A percentile compares a stretch with the other conserved stretches of the same genome.
These are phyloP conservation scores for Pythium brachiatum DNA, from an alignment of 352 stramenopile genomes.

Conservation along the genomic window DNA sequence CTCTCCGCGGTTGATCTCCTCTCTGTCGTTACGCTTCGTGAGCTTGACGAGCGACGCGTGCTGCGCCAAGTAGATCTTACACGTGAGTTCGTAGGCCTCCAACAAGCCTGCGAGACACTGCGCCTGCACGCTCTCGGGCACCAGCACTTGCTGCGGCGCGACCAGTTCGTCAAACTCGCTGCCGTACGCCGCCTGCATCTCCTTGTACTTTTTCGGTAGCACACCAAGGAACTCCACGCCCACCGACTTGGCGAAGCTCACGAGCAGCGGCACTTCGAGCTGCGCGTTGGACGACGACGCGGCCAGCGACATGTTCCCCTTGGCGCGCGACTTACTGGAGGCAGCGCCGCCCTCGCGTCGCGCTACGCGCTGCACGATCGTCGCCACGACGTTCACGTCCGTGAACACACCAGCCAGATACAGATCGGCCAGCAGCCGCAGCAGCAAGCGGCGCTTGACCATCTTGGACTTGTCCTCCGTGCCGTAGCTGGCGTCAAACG, in stretches of 20 bases:
- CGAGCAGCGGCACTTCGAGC: constrained; percentile 91
- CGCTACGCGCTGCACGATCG: constrained; percentile 77
- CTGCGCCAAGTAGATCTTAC: constrained; percentile 88
- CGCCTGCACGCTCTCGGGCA: constrained; percentile 60
- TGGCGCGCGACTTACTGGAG: constrained; percentile 33
- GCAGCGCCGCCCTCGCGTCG: constrained; percentile 35
- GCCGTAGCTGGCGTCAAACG: constrained; percentile 56
- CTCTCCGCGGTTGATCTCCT: constrained; percentile 82
- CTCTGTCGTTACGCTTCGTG: constrained; percentile 92
- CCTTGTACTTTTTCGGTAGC: constrained; percentile 62
- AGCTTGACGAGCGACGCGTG: constrained; percentile 90
- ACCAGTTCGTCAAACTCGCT: constrained; percentile 42
- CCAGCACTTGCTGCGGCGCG: constrained; percentile 37
- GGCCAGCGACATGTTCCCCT: constrained; percentile 40
- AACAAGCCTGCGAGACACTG: constrained; percentile 78
- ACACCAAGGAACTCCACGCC: constrained; percentile 88
- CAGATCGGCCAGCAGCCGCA: constrained; percentile 84
- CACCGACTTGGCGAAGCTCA: constrained; percentile 93
- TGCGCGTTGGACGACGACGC: constrained; percentile 30
- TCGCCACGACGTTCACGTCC: constrained; percentile 69
- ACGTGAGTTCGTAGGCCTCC: constrained; percentile 88
- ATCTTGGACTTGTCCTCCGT: constrained; percentile 76
- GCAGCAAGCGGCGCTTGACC: constrained; percentile 63
- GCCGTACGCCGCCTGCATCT: constrained; percentile 39
- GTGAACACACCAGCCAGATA: constrained; percentile 77